Conservation (phyloP, 2,329 filamentous ascomycete species). For the Nannizzia gypsea region DNA sequence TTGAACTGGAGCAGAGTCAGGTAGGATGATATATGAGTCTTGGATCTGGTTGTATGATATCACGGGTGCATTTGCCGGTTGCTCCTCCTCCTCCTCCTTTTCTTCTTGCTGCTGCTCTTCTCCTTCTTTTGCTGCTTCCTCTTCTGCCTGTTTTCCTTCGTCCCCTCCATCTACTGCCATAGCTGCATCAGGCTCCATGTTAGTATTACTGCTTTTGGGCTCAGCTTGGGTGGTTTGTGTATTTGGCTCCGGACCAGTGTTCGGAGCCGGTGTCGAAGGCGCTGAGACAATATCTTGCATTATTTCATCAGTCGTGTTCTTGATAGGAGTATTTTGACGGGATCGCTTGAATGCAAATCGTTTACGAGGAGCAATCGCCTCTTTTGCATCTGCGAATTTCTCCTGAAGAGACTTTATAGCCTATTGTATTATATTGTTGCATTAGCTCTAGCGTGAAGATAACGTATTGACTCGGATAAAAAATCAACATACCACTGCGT, state of each 20-base stretch:
- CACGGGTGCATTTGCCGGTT: conserved; percentile 30
- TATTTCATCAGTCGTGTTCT: conserved; percentile 35
- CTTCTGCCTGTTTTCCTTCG: no score
- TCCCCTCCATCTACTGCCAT: no score
- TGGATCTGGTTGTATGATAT: conserved; percentile 56
- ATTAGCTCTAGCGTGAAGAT: neutral
- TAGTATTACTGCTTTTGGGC: no score
- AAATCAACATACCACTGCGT: conserved; percentile 52
- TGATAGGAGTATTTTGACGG: conserved; percentile 43
- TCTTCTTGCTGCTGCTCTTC: no score
- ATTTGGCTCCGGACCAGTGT: neutral
- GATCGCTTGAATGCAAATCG: conserved; percentile 70
- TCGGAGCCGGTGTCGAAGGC: neutral
- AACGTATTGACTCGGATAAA: neutral
- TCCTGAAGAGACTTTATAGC: conserved; percentile 71
- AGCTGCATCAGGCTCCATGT: no score
- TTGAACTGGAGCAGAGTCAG: conserved; percentile 56
- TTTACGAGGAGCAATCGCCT: conserved; percentile 57
- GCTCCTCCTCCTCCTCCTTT: neutral
- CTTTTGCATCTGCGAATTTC: conserved; percentile 59
- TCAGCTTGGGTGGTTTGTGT: no score
- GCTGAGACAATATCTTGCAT: neutral
- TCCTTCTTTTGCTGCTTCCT: no score
- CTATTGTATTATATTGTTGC: conserved; percentile 37
- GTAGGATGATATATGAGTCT: conserved; percentile 64